Evolutionary conservation across 2,329 filamentous ascomycete species (phyloP).

Genomic region (Cordyceps farinosa): DNA sequence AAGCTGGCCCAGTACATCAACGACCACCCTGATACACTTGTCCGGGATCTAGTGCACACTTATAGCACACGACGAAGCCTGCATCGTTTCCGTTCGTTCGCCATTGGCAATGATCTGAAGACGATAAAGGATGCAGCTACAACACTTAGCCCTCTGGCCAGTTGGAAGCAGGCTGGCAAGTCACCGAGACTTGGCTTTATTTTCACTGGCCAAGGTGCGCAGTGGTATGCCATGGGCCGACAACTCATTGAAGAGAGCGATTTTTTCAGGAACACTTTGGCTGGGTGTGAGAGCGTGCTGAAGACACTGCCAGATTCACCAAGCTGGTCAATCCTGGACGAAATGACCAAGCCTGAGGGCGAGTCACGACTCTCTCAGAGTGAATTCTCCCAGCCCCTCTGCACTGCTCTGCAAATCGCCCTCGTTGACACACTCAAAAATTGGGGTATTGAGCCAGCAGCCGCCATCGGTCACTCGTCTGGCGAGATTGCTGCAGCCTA

Average conservation of each 20-base stretch:
- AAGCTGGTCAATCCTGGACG: constrained; percentile 25
- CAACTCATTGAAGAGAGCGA: constrained; percentile 26
- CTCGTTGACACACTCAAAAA: constrained; percentile 27
- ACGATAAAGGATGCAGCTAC: constrained; percentile 16
- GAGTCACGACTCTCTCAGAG: constrained; percentile 22
- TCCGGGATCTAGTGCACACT: constrained; percentile 19
- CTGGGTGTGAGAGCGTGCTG: constrained; percentile 24
- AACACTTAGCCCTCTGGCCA: constrained; percentile 4
- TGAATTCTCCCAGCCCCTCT: constrained; percentile 30
- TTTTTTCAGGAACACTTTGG: constrained; percentile 7
- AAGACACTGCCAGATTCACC: constrained; percentile 21
- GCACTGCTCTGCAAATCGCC: constrained; percentile 29
- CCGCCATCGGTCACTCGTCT: constrained; percentile 45
- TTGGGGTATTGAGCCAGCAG: constrained; percentile 31
- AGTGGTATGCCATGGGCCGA: constrained; percentile 29
- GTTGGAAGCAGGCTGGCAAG: constrained; percentile 17
- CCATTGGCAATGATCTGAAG: not conserved
- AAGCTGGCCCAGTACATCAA: not conserved
- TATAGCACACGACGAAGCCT: constrained; percentile 16
- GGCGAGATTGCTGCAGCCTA: constrained; percentile 52
- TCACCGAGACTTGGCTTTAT: constrained; percentile 18
- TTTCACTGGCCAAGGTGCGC: constrained; percentile 32
- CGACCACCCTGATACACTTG: not conserved
- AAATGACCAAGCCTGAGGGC: constrained; percentile 19
- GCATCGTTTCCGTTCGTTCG: constrained; percentile 17